Conservation (phyloP, 805 yeast genomes). For the Grigorovia yakushimaensis region DNA sequence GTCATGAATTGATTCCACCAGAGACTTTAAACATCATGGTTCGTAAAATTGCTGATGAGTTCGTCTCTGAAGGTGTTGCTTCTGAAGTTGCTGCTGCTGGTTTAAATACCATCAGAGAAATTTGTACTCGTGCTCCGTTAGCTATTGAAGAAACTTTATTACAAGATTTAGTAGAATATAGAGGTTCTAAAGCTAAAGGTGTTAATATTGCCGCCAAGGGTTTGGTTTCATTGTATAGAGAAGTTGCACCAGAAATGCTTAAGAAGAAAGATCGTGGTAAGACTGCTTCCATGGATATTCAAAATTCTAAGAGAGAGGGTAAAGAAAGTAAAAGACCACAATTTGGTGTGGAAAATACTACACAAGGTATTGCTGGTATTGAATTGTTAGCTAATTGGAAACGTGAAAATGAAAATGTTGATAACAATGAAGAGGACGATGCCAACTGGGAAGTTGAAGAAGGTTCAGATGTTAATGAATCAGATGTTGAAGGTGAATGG, state of each 20-base stretch:
- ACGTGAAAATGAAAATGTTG: slow-evolving; percentile 39
- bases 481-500: slow-evolving; percentile 82
- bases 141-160: slow-evolving; percentile 83
- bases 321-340: slow-evolving; percentile 31
- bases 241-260: slow-evolving; percentile 94
- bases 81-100: slow-evolving; percentile 98
- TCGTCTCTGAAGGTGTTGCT: slow-evolving; percentile 96
- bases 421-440: slow-evolving; percentile 47
- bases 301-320: slow-evolving; percentile 46
- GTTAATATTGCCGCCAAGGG: slow-evolving; percentile 93
- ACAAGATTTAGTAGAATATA: slow-evolving; percentile 84
- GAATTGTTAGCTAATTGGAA: slow-evolving; percentile 83
- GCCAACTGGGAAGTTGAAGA: slow-evolving; percentile 49
- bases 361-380: slow-evolving; percentile 79
- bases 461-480: slow-evolving; percentile 28
- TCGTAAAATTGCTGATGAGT: slow-evolving; percentile 92
- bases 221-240: slow-evolving; percentile 77
- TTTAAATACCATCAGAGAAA: slow-evolving; percentile 88
- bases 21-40: slow-evolving; percentile 73
- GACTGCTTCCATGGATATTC: slow-evolving; percentile 73
- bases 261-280: slow-evolving; percentile 88
- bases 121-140: slow-evolving; percentile 84
- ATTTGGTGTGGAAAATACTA: slow-evolving; percentile 65
- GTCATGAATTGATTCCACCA: slow-evolving; percentile 96
- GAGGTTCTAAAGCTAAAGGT: slow-evolving; percentile 87